A percentile compares a stretch with the other conserved stretches of the same genome.
Evolutionary conservation across 2,329 filamentous ascomycete genomes (phyloP).

Genomic region (Pseudocercospora pini-densiflorae): DNA sequence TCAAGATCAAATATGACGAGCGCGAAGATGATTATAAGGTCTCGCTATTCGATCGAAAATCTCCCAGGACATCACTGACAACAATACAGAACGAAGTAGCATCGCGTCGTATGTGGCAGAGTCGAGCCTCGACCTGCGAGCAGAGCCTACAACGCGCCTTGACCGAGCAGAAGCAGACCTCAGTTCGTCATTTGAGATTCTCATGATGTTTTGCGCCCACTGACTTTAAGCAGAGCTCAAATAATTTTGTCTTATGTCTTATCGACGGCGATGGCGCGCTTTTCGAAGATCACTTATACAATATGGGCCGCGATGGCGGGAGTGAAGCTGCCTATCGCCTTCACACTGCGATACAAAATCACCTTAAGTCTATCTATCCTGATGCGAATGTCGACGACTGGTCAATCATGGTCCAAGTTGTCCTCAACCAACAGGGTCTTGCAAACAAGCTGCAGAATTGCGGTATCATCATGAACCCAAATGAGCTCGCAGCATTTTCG

Average conservation of each 20-base stretch:
- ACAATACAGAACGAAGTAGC: conserved; percentile 44
- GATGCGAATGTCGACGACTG: conserved; percentile 46
- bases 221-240: conserved; percentile 33
- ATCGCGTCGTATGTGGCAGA: conserved; percentile 42
- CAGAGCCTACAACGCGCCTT: conserved; percentile 26
- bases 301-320: conserved; percentile 49
- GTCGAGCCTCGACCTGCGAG: conserved; percentile 32
- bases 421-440: conserved; percentile 53
- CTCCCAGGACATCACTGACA: conserved; percentile 31
- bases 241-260: conserved; percentile 51
- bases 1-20: conserved; percentile 40
- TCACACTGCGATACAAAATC: conserved; percentile 46
- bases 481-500: conserved; percentile 49
- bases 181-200: conserved; percentile 22
- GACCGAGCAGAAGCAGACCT: conserved; percentile 32
- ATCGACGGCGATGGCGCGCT: conserved; percentile 56
- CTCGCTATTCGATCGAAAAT: background rate
- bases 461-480: conserved; percentile 45
- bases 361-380: conserved; percentile 47
- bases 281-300: conserved; percentile 51
- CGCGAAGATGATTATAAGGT: conserved; percentile 4
- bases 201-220: background rate
- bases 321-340: conserved; percentile 53
- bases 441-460: conserved; percentile 47
- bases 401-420: conserved; percentile 53